phyloP scores from a whole-genome alignment of 2,329 filamentous ascomycete species.

The Microdochium trichocladiopsis region DNA sequence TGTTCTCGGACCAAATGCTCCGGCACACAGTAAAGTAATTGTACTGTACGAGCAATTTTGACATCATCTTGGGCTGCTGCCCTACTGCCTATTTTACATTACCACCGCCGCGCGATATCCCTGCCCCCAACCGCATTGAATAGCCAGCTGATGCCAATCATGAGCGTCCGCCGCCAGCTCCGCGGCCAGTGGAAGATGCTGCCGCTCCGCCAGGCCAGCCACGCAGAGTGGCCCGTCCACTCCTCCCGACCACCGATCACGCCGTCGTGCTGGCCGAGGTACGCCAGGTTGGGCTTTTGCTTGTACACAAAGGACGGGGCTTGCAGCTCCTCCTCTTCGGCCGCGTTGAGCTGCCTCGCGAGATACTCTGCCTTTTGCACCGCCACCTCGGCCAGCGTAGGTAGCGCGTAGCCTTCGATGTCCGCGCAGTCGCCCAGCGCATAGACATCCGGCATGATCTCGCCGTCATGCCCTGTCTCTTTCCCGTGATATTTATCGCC shows the following conservation, averaged over 20 bases:
- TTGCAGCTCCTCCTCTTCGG: background rate
- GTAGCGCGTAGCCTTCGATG: slow-evolving; percentile 24
- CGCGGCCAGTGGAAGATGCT: slow-evolving; percentile 23
- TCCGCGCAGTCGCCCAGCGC: slow-evolving; percentile 29
- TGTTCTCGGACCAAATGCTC: background rate
- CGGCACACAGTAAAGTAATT: too few relatives aligned
- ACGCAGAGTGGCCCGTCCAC: slow-evolving; percentile 31
- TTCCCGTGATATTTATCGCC: too few relatives aligned
- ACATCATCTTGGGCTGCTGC: background rate
- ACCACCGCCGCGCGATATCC: slow-evolving; percentile 16
- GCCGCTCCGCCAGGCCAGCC: slow-evolving; percentile 33
- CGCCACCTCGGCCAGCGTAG: slow-evolving; percentile 27
- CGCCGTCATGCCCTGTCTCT: slow-evolving; percentile 4
- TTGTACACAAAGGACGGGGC: slow-evolving; percentile 14
- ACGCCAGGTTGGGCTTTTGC: slow-evolving; percentile 27
- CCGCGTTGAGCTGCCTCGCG: slow-evolving; percentile 9
- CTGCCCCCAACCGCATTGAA: slow-evolving; percentile 22
- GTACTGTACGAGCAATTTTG: background rate
- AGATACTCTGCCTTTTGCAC: slow-evolving; percentile 29
- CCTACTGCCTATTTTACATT: too few relatives aligned
- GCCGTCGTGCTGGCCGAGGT: slow-evolving; percentile 31
- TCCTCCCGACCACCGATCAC: slow-evolving; percentile 28
- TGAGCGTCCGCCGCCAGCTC: slow-evolving; percentile 20
- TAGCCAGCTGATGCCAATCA: slow-evolving; percentile 23
- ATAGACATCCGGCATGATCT: slow-evolving; percentile 18